Evolutionary conservation across 768 basidiomycete species (phyloP), one percentile per base, ranked within the genome.

Genomic region (Termitomyces sp.): DNA sequence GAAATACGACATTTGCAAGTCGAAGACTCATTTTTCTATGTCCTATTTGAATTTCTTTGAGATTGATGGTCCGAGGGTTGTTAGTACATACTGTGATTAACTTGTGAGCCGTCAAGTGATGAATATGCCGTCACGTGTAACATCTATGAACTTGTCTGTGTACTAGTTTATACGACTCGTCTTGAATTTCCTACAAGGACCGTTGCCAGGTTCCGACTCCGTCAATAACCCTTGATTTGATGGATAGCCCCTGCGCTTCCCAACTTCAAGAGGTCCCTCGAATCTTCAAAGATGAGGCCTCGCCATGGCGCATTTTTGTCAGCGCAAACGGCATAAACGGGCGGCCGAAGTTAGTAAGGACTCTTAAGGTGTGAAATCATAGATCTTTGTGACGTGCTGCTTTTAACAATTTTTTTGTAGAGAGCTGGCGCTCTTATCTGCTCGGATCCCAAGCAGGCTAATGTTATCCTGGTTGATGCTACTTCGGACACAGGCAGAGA

Each of bases 381-480:
- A 18, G n/a, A 51, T 8, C n/a, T 36, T 26, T 36, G 36, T 22
- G 29, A 48, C n/a, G 20, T 15, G 22, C 55, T 42, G 39, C n/a
- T 59, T 54, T 56, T 58, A 24, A 46, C 31, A 28, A 36, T 42
- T 50, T 41, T 34, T 55, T n/a, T 33, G 60, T 41, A 88, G 87
- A 77, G 72, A 67, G 72, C 78, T 15, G 87, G 87, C 33, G 88
- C 83, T 4, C 56, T 69, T 18, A 79, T 85, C 47, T 75, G 74
- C 57, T 75, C 72, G 51, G 78, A 81, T 57, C 78, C 82, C 9
- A 77, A 73, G 47, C 73, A 79, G 51, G 81, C 87, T 0, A 69
- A 77, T 20, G 72, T 88, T 26, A 81, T 88, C 46, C 70, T 90
- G 5, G 83, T 90, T 7, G 81, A 88, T 60, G 68, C 80, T 1